Base-by-base conservation (phyloP, 164 flowering plant species). In the Cinnamomum chago region DNA sequence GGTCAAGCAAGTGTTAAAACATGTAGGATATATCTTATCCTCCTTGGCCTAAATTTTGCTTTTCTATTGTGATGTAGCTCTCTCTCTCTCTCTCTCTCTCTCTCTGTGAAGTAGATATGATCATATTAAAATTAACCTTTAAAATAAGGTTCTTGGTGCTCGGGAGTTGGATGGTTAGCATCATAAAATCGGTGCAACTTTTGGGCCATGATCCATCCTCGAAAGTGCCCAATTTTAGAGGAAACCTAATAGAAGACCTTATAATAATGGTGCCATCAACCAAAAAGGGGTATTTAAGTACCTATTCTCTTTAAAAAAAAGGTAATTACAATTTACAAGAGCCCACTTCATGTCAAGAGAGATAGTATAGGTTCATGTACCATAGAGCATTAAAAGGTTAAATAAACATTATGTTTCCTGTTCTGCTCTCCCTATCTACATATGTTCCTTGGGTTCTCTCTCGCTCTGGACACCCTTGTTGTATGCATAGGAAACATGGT, bases 401-500 rank as follows among this genome's bases (percentile, higher is more conserved):
- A 76, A 73, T 71, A 76, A 82, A 81, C 82, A 35, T 35, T 35
- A 35, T 65, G 72, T 73, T 79, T 76, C 67, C 78, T 51, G 75
- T 76, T 74, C 77, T 72, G 62, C 76, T 62, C 85, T 84, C 80
- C 35, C 84, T 85, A 86, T 76, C 70, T 76, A 15, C 6, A 14
- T 55, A 4, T 55, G 20, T 35, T 18, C 60, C 60, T 55, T 55
- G 60, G 18, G 78, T 55, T 65, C 84, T 78, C 70, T 73, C 79
- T 50, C 76, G 68, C 47, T 15, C 72, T 83, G 70, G 87, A 84
- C 89, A 86, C 58, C 18, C 66, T 90, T 55, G 92, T 79, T 85
- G 78, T 71, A 75, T 77, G 68, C 85, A 68, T 74, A 84, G 92
- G 92, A 87, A 85, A 88, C 94, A 74, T 79, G 71, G 55, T 35